These are phyloP conservation scores for Drechslerella dactyloides DNA, from an alignment of 2,329 filamentous ascomycete species.

Conservation along the genomic window DNA sequence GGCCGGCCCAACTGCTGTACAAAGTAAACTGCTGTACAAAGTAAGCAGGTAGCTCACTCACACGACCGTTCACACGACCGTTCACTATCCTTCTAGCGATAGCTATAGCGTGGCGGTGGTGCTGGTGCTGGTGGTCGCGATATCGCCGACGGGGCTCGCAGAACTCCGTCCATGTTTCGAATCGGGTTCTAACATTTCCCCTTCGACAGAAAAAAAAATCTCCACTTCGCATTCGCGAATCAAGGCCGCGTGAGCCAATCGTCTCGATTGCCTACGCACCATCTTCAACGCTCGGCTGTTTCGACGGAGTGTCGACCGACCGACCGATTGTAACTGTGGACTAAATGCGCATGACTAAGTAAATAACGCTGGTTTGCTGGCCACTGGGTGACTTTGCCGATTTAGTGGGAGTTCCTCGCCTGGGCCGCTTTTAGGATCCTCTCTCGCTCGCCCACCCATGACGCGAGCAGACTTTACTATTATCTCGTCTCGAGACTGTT, in stretches of 20 bases:
- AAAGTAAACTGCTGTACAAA: neutral
- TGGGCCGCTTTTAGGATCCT: slow-evolving; percentile 52
- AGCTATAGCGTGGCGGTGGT: neutral
- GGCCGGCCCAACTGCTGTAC: neutral
- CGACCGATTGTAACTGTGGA: neutral
- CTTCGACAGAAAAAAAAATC: neutral
- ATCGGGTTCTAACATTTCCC: neutral
- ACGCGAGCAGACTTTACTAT: neutral
- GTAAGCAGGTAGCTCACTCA: no score
- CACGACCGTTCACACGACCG: no score
- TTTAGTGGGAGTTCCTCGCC: slow-evolving; percentile 30
- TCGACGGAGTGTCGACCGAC: slow-evolving; percentile 2
- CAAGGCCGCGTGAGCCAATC: neutral
- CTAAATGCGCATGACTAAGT: no score
- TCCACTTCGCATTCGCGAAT: neutral
- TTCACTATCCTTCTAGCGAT: neutral
- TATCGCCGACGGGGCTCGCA: neutral
- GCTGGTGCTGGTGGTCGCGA: no score
- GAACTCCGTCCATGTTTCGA: neutral
- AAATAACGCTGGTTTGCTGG: neutral
- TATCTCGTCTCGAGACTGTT: no score
- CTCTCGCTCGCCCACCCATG: slow-evolving; percentile 22
- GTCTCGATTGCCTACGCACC: neutral
- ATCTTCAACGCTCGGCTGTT: neutral
- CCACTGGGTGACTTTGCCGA: neutral